Conservation (phyloP, 495 filamentous ascomycete species). For the Aspergillus affinis region DNA sequence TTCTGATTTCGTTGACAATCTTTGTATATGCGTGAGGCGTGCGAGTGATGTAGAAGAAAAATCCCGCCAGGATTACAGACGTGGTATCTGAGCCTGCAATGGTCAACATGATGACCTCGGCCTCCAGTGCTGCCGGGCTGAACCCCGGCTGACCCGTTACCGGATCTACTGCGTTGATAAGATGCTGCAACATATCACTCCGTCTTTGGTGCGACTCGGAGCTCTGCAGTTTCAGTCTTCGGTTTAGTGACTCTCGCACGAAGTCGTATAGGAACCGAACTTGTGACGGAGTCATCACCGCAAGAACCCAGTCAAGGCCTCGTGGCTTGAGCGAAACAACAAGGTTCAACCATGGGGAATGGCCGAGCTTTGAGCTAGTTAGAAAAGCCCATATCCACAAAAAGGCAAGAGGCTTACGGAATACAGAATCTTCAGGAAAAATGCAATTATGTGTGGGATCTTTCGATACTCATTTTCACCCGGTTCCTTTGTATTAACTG, state of each 20-base stretch:
- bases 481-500: conserved; percentile 9
- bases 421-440: conserved; percentile 10
- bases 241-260: conserved; percentile 7
- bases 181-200: conserved; percentile 10
- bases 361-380: conserved; percentile 9
- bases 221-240: neutral
- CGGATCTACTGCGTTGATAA: conserved; percentile 10
- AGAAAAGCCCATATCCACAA: neutral
- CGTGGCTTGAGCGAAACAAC: conserved; percentile 12
- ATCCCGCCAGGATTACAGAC: conserved; percentile 7
- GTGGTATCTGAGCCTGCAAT: conserved; percentile 15
- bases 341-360: conserved; percentile 9
- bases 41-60: conserved; percentile 35
- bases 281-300: neutral
- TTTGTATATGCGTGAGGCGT: conserved; percentile 22
- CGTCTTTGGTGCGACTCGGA: neutral
- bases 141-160: conserved; percentile 7
- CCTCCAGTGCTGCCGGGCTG: conserved; percentile 7
- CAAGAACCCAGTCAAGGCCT: conserved; percentile 9
- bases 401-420: neutral
- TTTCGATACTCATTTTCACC: conserved; percentile 10
- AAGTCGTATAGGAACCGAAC: conserved; percentile 11
- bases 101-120: conserved; percentile 11
- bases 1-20: conserved; percentile 29
- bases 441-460: conserved; percentile 13